phyloP scores from a whole-genome alignment of 352 stramenopile species.

The Phytophthora megakarya region DNA sequence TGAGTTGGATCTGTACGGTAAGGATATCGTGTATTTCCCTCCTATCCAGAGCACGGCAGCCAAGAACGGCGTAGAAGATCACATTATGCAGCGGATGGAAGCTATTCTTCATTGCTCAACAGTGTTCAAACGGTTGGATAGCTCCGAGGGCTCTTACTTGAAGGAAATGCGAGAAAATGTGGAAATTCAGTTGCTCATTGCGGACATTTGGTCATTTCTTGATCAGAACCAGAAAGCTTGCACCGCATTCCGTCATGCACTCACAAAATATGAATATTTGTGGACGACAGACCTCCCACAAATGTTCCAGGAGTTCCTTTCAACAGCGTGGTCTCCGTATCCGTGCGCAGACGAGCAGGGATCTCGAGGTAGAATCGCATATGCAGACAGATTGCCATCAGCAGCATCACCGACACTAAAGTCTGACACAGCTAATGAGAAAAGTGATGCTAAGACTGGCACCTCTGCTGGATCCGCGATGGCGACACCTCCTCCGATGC shows the following conservation, averaged over 20 bases:
- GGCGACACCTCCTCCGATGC: conserved; percentile 54
- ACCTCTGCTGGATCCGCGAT: conserved; percentile 29
- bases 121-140: conserved; percentile 88
- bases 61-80: conserved; percentile 63
- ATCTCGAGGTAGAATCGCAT: conserved; percentile 25
- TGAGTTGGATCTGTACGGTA: conserved; percentile 90
- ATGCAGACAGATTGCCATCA: conserved; percentile 37
- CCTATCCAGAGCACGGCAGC: conserved; percentile 49
- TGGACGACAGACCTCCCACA: conserved; percentile 91
- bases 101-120: conserved; percentile 67
- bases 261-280: conserved; percentile 93
- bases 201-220: conserved; percentile 82
- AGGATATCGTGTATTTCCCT: conserved; percentile 85
- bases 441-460: conserved; percentile 8
- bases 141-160: conserved; percentile 84
- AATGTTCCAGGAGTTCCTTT: conserved; percentile 89
- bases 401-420: conserved; percentile 11
- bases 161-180: conserved; percentile 90
- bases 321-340: conserved; percentile 62
- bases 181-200: conserved; percentile 73
- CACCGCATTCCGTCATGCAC: conserved; percentile 59
- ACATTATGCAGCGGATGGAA: conserved; percentile 72
- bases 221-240: conserved; percentile 78
- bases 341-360: conserved; percentile 32
- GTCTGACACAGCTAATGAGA: conserved; percentile 3